Percentiles rank a stretch among this genome's conserved stretches.
Evolutionary conservation across 371 early-diverging fungal genomes (phyloP).

Genomic region (Syncephalis fuscata): DNA sequence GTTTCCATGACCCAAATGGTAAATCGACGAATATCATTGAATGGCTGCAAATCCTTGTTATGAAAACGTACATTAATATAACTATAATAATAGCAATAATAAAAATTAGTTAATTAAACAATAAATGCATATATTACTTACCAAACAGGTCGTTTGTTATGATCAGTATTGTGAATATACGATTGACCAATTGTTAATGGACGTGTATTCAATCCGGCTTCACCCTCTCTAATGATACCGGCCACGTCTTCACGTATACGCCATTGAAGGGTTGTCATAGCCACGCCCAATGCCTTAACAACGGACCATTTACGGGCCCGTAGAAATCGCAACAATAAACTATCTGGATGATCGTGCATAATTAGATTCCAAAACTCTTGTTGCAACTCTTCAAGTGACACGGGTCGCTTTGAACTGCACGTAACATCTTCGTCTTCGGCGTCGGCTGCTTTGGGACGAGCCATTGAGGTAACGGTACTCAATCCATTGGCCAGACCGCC

Average conservation of each 20-base stretch:
- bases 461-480: no score
- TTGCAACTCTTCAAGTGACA: constrained; percentile 13
- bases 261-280: constrained; percentile 44
- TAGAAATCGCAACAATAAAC: constrained; percentile 43
- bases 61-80: constrained; percentile 44
- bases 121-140: constrained; percentile 13
- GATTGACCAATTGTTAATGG: constrained; percentile 35
- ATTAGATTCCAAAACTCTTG: constrained; percentile 27
- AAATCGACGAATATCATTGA: constrained; percentile 32
- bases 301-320: constrained; percentile 68
- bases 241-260: constrained; percentile 30
- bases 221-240: constrained; percentile 34
- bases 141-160: constrained; percentile 34
- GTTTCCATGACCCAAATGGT: constrained; percentile 76
- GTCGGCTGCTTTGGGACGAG: no score
- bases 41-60: constrained; percentile 31
- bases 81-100: constrained; percentile 10
- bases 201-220: constrained; percentile 20
- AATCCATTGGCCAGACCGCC: no score
- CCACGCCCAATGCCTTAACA: constrained; percentile 40
- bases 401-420: no score
- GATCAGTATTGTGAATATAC: constrained; percentile 37
- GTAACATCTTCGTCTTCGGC: no score
- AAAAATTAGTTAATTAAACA: neutral
- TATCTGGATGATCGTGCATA: constrained; percentile 47